phyloP scores from a whole-genome alignment of 345 rosid genomes.

The Populus euphratica region DNA sequence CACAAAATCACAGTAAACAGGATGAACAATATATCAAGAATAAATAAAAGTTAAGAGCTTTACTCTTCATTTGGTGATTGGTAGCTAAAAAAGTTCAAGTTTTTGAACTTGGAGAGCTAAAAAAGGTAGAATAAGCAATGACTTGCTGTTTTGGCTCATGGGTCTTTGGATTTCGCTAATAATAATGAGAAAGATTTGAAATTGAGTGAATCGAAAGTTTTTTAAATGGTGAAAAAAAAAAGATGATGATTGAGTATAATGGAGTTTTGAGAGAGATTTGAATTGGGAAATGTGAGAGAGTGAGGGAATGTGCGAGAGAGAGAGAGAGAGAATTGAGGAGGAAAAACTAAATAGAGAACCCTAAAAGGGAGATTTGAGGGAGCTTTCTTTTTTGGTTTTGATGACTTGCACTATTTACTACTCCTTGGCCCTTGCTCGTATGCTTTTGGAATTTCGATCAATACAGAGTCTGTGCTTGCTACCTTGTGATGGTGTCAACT shows the following conservation, averaged over 20 bases:
- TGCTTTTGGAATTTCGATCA: not conserved
- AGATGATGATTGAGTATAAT: not conserved
- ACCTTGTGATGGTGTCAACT: not conserved
- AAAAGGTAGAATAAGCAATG: not conserved
- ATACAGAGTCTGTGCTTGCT: not conserved
- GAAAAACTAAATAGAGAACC: not conserved
- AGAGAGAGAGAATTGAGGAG: not conserved
- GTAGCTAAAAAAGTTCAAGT: not conserved
- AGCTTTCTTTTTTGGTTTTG: not conserved
- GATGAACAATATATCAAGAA: not conserved
- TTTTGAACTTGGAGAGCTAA: not conserved
- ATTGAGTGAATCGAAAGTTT: not conserved
- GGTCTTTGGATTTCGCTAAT: not conserved
- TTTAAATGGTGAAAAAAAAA: not conserved
- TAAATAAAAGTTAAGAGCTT: not conserved
- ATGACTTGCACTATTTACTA: conserved; percentile 1
- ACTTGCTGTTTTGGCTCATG: conserved; percentile 1
- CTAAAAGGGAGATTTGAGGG: conserved; percentile 1
- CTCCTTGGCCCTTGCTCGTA: not conserved
- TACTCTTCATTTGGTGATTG: not conserved
- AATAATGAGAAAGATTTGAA: conserved; percentile 16
- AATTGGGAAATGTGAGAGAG: conserved; percentile 11
- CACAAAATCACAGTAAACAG: not conserved
- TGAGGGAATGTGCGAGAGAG: not conserved
- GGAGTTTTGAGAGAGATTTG: not conserved